These are phyloP conservation scores for Neurospora terricola DNA, from an alignment of 495 filamentous ascomycete species.

Conservation along the genomic window DNA sequence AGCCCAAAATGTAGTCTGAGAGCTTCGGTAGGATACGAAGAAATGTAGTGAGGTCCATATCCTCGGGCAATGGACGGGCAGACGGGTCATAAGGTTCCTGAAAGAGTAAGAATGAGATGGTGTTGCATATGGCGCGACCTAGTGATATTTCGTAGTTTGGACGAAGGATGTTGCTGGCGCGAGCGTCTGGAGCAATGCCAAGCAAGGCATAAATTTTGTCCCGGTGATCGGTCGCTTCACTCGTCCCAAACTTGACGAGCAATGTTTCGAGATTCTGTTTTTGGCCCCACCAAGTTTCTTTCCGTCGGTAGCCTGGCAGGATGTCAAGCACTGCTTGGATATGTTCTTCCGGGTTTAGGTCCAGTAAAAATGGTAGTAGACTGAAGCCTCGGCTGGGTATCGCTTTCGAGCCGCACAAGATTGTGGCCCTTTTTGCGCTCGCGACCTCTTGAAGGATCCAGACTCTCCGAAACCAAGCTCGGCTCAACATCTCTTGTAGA, in stretches of 20 bases:
- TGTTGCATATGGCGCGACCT: not conserved
- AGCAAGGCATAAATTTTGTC: constrained; percentile 30
- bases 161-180: not conserved
- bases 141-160: not conserved
- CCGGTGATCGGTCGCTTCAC: constrained; percentile 18
- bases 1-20: not conserved
- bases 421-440: not conserved
- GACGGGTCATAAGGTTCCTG: not conserved
- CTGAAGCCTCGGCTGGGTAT: constrained; percentile 19
- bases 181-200: constrained; percentile 15
- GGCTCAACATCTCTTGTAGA: too few species aligned
- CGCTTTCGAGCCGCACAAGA: constrained; percentile 17
- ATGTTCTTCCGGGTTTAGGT: too few species aligned
- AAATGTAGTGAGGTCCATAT: not conserved
- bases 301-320: constrained; percentile 19
- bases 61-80: not conserved
- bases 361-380: constrained; percentile 15
- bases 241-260: constrained; percentile 17
- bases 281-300: constrained; percentile 21
- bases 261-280: constrained; percentile 19
- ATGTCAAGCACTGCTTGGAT: constrained; percentile 30
- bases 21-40: not conserved
- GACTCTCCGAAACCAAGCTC: constrained; percentile 11
- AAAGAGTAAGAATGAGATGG: not conserved
- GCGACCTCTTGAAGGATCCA: constrained; percentile 17